Conservation (phyloP, 345 rosid species). For the Mangifera indica region DNA sequence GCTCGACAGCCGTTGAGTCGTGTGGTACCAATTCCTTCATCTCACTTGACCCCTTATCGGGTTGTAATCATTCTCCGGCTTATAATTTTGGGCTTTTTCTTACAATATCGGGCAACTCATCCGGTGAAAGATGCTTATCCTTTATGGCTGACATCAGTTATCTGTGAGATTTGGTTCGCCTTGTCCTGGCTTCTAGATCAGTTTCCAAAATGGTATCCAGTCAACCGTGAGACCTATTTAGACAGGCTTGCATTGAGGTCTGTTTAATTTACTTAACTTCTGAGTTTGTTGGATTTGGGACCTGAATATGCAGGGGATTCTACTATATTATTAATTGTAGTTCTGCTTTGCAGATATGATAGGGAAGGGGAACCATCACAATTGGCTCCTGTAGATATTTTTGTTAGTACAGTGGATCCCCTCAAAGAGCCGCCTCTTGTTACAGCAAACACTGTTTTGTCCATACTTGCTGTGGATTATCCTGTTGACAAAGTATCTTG, state of each 20-base stretch:
- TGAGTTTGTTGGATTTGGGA: conserved; percentile 2
- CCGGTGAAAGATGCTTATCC: conserved; percentile 94
- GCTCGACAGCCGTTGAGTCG: conserved; percentile 92
- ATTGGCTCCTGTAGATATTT: conserved; percentile 89
- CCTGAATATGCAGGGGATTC: neutral
- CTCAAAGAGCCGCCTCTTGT: conserved; percentile 96
- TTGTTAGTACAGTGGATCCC: conserved; percentile 99
- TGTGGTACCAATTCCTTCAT: conserved; percentile 76
- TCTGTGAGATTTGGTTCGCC: conserved; percentile 99
- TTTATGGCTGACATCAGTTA: conserved; percentile 90
- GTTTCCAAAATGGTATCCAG: conserved; percentile 96
- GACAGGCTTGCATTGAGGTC: conserved; percentile 93
- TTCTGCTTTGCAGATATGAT: conserved; percentile 63
- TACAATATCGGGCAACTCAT: conserved; percentile 94
- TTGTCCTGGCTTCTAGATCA: conserved; percentile 99
- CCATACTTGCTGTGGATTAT: conserved; percentile 96
- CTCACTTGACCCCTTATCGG: conserved; percentile 83
- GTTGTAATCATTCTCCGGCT: conserved; percentile 86
- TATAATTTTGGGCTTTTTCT: conserved; percentile 95
- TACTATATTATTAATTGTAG: conserved; percentile 3
- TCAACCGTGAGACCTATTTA: conserved; percentile 95
- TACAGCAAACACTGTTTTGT: conserved; percentile 97
- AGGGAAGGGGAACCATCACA: conserved; percentile 98
- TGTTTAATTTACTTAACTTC: conserved; percentile 22
- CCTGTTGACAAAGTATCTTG: conserved; percentile 99